Conservation (phyloP, 371 early-diverging fungal genomes). For the Zopfochytrium polystomum region DNA sequence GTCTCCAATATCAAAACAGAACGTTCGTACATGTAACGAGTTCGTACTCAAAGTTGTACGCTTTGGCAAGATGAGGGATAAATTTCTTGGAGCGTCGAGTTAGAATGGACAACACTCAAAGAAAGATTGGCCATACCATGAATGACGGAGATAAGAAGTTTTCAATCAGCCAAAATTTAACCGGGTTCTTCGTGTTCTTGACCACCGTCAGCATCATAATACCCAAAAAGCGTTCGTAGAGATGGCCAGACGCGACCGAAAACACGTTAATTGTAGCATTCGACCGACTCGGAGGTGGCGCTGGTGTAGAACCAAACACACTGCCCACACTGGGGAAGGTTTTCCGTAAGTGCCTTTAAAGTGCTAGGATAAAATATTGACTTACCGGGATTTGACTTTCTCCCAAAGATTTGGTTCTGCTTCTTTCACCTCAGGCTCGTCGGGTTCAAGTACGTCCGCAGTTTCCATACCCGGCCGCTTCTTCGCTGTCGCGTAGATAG, state of each 20-base stretch:
- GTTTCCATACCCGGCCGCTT: slow-evolving; percentile 78
- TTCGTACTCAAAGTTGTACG: slow-evolving; percentile 84
- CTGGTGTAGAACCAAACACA: too few species aligned
- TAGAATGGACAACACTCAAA: background rate
- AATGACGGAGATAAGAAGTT: slow-evolving; percentile 94
- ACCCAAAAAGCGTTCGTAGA: slow-evolving; percentile 93
- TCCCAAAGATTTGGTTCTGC: too few species aligned
- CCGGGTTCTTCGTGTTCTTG: slow-evolving; percentile 76
- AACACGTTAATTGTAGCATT: slow-evolving; percentile 81
- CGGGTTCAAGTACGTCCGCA: slow-evolving; percentile 65
- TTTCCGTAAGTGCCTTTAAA: too few species aligned
- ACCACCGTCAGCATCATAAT: slow-evolving; percentile 95
- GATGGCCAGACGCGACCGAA: slow-evolving; percentile 93
- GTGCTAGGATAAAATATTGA: too few species aligned
- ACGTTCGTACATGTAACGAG: slow-evolving; percentile 69
- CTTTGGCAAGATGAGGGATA: slow-evolving; percentile 80
- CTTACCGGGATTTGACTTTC: too few species aligned
- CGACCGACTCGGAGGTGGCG: slow-evolving; percentile 1
- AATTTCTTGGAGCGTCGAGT: slow-evolving; percentile 61
- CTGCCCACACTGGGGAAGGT: too few species aligned
- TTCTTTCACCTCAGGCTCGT: slow-evolving; percentile 18
- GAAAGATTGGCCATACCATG: slow-evolving; percentile 53
- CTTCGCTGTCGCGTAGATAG: slow-evolving; percentile 70
- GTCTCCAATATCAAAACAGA: background rate
- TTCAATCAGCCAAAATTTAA: slow-evolving; percentile 97